Evolutionary conservation across 1,139 yeast species (phyloP).

Genomic region (Kodamaea ohmeri): DNA sequence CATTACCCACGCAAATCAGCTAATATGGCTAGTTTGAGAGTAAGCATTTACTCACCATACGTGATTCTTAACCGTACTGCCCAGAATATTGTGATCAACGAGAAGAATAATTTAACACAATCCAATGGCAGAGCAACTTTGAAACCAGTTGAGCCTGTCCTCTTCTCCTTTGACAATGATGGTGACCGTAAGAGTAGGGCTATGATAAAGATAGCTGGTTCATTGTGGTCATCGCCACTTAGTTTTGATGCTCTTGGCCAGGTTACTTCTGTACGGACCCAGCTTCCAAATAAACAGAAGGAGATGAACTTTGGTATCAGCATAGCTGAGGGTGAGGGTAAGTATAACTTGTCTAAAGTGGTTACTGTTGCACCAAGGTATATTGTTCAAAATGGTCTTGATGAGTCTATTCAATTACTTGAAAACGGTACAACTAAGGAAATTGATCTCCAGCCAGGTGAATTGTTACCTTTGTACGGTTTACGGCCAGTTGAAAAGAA

Average conservation of each 20-base stretch:
- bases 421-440: conserved; percentile 64
- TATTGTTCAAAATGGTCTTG: conserved; percentile 62
- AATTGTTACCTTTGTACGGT: conserved; percentile 62
- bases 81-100: conserved; percentile 56
- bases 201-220: conserved; percentile 62
- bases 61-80: conserved; percentile 80
- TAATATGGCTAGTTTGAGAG: conserved; percentile 52
- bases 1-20: conserved; percentile 54
- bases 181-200: conserved; percentile 67
- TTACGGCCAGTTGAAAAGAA: conserved; percentile 49
- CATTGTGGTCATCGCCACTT: conserved; percentile 72
- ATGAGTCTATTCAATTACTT: conserved; percentile 55
- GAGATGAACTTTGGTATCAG: conserved; percentile 77
- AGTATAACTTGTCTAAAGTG: conserved; percentile 72
- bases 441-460: conserved; percentile 45
- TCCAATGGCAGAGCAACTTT: conserved; percentile 27
- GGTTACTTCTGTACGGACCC: conserved; percentile 61
- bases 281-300: conserved; percentile 53
- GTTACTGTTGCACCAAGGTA: conserved; percentile 83
- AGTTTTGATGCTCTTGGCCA: conserved; percentile 93
- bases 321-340: conserved; percentile 85
- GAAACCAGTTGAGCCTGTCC: conserved; percentile 50
- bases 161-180: conserved; percentile 78
- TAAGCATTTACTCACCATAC: conserved; percentile 82
- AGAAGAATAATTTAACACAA: conserved; percentile 52